Conservation (phyloP, 345 rosid species). For the Syzygium aromaticum region DNA sequence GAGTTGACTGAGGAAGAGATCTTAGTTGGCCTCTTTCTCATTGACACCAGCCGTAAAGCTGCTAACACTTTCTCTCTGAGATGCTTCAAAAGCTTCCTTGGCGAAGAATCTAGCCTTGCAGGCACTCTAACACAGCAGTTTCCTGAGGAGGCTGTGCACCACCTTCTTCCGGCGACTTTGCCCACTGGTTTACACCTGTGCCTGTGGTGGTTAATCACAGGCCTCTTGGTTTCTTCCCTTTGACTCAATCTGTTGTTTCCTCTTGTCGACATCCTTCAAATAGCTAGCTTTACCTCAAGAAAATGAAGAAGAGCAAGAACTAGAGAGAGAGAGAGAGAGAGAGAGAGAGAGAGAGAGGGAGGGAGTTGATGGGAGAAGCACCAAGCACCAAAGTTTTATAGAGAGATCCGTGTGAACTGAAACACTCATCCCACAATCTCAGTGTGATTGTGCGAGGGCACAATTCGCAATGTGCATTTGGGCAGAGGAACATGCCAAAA, state of each 20-base stretch:
- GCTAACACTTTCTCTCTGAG: constrained; percentile 29
- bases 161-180: background rate
- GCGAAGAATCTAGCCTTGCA: constrained; percentile 20
- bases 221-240: background rate
- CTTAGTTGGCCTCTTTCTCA: constrained; percentile 27
- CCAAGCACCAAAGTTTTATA: background rate
- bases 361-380: background rate
- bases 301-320: background rate
- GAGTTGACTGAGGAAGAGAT: constrained; percentile 27
- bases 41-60: constrained; percentile 28
- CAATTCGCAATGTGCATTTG: background rate
- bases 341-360: background rate
- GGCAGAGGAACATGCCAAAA: background rate
- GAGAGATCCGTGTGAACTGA: background rate
- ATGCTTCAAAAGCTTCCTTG: constrained; percentile 34
- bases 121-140: constrained; percentile 45
- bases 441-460: background rate
- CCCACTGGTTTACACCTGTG: background rate
- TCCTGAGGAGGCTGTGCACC: constrained; percentile 1
- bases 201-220: background rate
- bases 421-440: background rate
- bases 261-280: constrained; percentile 23
- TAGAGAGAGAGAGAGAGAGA: background rate
- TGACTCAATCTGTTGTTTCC: constrained; percentile 8
- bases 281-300: background rate